Percentiles rank a stretch among this genome's conserved stretches.
Evolutionary conservation across 441 rosid species (phyloP).

Genomic region (Populus hybrid): DNA sequence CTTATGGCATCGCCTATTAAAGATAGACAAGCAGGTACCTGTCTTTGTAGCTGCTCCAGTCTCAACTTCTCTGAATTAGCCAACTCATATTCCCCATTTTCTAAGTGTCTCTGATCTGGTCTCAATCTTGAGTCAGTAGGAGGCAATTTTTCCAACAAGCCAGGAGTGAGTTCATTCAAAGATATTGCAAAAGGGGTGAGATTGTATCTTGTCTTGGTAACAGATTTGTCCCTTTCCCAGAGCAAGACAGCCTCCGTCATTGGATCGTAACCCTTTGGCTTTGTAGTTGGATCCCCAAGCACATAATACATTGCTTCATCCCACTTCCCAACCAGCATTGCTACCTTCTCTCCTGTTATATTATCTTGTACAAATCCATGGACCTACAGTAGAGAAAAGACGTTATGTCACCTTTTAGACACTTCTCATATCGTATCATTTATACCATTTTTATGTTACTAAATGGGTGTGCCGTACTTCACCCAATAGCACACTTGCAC

Average conservation of each 20-base stretch:
- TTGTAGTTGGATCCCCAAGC: slow-evolving; percentile 75
- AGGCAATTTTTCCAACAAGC: slow-evolving; percentile 67
- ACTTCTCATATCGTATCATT: neutral
- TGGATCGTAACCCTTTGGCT: slow-evolving; percentile 93
- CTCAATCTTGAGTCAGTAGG: slow-evolving; percentile 95
- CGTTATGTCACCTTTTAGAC: neutral
- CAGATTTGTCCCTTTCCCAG: slow-evolving; percentile 77
- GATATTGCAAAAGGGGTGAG: slow-evolving; percentile 86
- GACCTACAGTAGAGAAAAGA: slow-evolving; percentile 40
- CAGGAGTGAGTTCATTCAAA: slow-evolving; percentile 75
- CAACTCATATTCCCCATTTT: slow-evolving; percentile 88
- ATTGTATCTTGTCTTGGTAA: slow-evolving; percentile 85
- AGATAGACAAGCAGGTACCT: slow-evolving; percentile 42
- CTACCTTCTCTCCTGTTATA: slow-evolving; percentile 91
- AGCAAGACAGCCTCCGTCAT: slow-evolving; percentile 89
- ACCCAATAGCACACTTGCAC: neutral
- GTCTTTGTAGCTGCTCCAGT: slow-evolving; percentile 95
- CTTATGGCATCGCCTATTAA: neutral
- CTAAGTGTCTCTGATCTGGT: slow-evolving; percentile 93
- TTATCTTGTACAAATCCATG: slow-evolving; percentile 96
- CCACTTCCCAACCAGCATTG: slow-evolving; percentile 93
- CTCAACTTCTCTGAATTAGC: slow-evolving; percentile 93
- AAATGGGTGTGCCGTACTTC: neutral
- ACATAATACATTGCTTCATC: slow-evolving; percentile 96
- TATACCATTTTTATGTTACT: neutral